Percentiles rank a stretch among this genome's conserved stretches.
These are phyloP conservation scores for Biscogniauxia marginata DNA, from an alignment of 2,329 filamentous ascomycete genomes.

Conservation along the genomic window DNA sequence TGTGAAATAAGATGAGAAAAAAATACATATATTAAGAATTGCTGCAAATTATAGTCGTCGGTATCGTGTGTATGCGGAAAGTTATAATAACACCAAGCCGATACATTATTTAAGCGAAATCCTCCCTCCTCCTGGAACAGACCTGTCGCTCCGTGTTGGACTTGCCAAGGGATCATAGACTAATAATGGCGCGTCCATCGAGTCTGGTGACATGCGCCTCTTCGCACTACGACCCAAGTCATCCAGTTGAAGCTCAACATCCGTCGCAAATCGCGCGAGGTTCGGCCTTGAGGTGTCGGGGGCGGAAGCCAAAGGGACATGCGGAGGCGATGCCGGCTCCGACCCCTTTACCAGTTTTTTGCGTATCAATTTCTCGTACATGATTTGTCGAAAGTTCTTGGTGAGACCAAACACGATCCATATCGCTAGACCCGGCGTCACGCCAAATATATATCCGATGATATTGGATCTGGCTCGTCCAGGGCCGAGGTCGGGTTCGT, in stretches of 20 bases:
- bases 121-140: background rate
- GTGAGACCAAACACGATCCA: conserved; percentile 27
- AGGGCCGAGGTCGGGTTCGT: conserved; percentile 19
- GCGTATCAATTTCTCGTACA: conserved; percentile 23
- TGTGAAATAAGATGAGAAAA: no score
- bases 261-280: conserved; percentile 7
- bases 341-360: conserved; percentile 8
- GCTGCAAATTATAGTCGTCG: no score
- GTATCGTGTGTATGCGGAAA: no score
- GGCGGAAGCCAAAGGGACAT: conserved; percentile 3
- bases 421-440: conserved; percentile 26
- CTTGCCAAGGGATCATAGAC: background rate
- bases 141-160: background rate
- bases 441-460: conserved; percentile 25
- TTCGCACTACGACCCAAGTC: conserved; percentile 5
- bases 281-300: conserved; percentile 1
- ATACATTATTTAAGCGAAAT: no score
- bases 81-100: no score
- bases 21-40: no score
- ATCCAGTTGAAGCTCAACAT: conserved; percentile 13
- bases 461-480: conserved; percentile 23
- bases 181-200: conserved; percentile 3
- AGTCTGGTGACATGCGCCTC: conserved; percentile 6
- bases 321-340: background rate
- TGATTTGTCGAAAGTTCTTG: conserved; percentile 20